A percentile compares a stretch with the other conserved stretches of the same genome.
These are phyloP conservation scores for Ramalina intermedia DNA, from an alignment of 495 filamentous ascomycete species.

Conservation along the genomic window DNA sequence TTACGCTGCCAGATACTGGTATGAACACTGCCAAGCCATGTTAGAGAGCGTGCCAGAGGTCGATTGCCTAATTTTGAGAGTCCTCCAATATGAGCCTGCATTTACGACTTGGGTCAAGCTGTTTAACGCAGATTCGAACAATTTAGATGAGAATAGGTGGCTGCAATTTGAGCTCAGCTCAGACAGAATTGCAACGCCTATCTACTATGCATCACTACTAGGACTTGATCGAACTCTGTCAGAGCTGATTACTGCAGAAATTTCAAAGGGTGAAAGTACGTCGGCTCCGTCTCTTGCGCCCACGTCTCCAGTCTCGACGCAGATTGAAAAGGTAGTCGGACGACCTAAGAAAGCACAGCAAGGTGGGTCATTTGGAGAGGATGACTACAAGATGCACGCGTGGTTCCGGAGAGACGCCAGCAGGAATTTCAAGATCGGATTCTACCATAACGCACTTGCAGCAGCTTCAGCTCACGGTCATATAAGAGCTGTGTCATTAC, in stretches of 20 bases:
- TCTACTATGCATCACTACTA: constrained; percentile 15
- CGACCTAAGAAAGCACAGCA: no score
- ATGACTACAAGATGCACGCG: no score
- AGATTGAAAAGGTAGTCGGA: no score
- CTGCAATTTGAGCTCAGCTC: neutral
- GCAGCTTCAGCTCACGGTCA: no score
- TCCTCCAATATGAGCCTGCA: constrained; percentile 6
- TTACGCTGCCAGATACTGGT: constrained; percentile 19
- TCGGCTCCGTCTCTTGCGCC: neutral
- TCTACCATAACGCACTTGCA: neutral
- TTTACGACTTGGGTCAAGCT: constrained; percentile 7
- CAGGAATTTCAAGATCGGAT: constrained; percentile 4
- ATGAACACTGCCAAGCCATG: constrained; percentile 10
- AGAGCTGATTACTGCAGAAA: neutral
- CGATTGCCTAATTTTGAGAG: neutral
- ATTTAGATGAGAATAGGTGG: neutral
- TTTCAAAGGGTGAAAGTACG: neutral
- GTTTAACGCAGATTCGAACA: neutral
- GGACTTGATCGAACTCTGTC: constrained; percentile 12
- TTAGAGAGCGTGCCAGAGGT: neutral
- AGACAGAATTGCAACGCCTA: constrained; percentile 1
- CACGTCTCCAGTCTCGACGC: neutral
- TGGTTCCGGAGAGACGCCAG: neutral
- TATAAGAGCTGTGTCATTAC: no score
- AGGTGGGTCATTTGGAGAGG: no score